A percentile compares a stretch with the other conserved stretches of the same genome.
Evolutionary conservation across 345 rosid species (phyloP).

Genomic region (Mercurialis annua): DNA sequence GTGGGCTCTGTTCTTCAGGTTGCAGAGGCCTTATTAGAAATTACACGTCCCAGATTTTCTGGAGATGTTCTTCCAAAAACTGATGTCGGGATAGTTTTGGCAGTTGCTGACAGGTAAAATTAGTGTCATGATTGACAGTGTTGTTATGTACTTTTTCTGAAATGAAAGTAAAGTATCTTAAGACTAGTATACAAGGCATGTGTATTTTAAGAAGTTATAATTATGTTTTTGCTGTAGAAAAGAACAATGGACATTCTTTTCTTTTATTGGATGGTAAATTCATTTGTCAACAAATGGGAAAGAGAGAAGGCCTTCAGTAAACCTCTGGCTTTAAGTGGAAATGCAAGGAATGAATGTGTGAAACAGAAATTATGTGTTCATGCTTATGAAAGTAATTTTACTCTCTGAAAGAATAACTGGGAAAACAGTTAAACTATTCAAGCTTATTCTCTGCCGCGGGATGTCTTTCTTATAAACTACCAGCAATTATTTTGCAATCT

Average conservation of each 20-base stretch:
- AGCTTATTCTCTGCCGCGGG: constrained; percentile 1
- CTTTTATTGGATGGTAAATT: not conserved
- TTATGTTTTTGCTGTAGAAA: not conserved
- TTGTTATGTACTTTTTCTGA: constrained; percentile 4
- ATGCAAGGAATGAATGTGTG: not conserved
- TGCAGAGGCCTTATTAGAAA: constrained; percentile 89
- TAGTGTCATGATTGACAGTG: constrained; percentile 8
- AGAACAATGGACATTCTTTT: not conserved
- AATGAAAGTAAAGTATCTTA: not conserved
- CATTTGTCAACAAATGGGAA: not conserved
- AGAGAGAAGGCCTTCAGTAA: not conserved
- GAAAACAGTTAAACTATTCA: not conserved
- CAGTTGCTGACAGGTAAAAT: constrained; percentile 83
- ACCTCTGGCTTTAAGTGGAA: not conserved
- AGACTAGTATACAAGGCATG: not conserved
- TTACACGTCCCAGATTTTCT: constrained; percentile 81
- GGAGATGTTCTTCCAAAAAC: constrained; percentile 84
- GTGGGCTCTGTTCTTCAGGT: constrained; percentile 43
- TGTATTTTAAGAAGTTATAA: not conserved
- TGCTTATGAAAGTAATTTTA: not conserved
- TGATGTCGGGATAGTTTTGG: constrained; percentile 80
- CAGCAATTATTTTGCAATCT: not conserved
- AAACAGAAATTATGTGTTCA: not conserved
- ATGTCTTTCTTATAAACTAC: not conserved
- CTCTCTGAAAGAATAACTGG: not conserved